Evolutionary conservation across 2,329 filamentous ascomycete genomes (phyloP).

Genomic region (Apiospora koreana): DNA sequence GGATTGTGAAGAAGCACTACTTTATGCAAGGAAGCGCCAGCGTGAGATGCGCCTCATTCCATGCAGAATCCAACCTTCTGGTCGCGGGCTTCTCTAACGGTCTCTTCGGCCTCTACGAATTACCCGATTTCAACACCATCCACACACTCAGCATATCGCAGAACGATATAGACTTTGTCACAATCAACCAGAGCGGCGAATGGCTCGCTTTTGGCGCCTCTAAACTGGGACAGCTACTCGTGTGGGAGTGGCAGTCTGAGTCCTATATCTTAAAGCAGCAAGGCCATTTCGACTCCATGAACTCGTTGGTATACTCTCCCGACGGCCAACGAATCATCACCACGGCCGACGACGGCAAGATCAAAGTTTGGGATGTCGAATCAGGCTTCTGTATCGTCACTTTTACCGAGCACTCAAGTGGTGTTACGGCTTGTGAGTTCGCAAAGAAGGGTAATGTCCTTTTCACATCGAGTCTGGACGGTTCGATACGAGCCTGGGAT

Average conservation of each 20-base stretch:
- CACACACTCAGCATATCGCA: slow-evolving; percentile 93
- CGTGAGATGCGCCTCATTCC: slow-evolving; percentile 88
- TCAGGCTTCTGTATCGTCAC: slow-evolving; percentile 98
- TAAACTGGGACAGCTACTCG: slow-evolving; percentile 90
- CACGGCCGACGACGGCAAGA: slow-evolving; percentile 92
- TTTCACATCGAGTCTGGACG: slow-evolving; percentile 93
- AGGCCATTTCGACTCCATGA: slow-evolving; percentile 95
- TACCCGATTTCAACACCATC: slow-evolving; percentile 94
- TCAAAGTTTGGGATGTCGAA: slow-evolving; percentile 97
- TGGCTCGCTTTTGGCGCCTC: slow-evolving; percentile 98
- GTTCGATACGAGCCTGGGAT: slow-evolving; percentile 94
- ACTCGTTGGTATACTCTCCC: slow-evolving; percentile 87
- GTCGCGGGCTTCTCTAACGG: slow-evolving; percentile 96
- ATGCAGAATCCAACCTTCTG: slow-evolving; percentile 84
- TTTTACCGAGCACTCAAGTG: slow-evolving; percentile 94
- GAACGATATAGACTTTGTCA: slow-evolving; percentile 92
- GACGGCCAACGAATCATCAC: slow-evolving; percentile 93
- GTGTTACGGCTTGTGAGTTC: slow-evolving; percentile 92
- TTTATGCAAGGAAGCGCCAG: slow-evolving; percentile 90
- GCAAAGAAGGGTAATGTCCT: slow-evolving; percentile 93
- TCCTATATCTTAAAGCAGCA: slow-evolving; percentile 99
- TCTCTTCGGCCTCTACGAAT: slow-evolving; percentile 89
- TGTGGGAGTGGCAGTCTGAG: slow-evolving; percentile 99
- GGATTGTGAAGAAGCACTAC: slow-evolving; percentile 87
- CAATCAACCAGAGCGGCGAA: slow-evolving; percentile 91